Conservation (phyloP, 148 eudicot species). For the Chenopodium album region DNA sequence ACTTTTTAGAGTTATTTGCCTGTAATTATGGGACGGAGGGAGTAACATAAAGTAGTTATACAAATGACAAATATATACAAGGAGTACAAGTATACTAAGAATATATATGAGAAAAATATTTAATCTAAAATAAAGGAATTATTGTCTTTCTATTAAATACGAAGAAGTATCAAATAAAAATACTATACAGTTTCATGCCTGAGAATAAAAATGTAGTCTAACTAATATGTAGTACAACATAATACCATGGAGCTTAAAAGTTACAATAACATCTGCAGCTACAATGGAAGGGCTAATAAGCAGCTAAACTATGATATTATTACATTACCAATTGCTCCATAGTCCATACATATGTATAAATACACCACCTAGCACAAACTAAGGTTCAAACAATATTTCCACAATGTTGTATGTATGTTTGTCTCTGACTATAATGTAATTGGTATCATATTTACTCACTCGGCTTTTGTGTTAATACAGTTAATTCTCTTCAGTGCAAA, state of each 20-base stretch:
- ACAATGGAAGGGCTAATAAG: neutral
- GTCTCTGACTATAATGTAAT: neutral
- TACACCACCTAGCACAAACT: neutral
- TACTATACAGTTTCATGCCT: neutral
- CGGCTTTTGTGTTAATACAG: neutral
- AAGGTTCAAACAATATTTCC: neutral
- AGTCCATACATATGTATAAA: neutral
- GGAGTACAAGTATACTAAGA: no score
- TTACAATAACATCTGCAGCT: neutral
- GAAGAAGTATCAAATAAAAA: neutral
- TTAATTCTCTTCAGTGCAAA: slow-evolving; percentile 13
- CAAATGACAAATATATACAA: no score
- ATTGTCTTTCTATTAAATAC: no score
- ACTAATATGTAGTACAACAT: no score
- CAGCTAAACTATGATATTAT: neutral
- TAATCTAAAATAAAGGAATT: neutral
- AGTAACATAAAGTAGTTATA: no score
- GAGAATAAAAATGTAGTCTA: neutral
- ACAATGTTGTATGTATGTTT: neutral
- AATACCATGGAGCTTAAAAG: neutral
- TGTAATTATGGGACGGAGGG: no score
- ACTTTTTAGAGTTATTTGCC: no score
- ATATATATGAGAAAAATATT: no score
- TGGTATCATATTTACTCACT: neutral
- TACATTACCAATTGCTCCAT: neutral